Conservation (phyloP, 805 yeast genomes). For the Cephaloascus fragrans region DNA sequence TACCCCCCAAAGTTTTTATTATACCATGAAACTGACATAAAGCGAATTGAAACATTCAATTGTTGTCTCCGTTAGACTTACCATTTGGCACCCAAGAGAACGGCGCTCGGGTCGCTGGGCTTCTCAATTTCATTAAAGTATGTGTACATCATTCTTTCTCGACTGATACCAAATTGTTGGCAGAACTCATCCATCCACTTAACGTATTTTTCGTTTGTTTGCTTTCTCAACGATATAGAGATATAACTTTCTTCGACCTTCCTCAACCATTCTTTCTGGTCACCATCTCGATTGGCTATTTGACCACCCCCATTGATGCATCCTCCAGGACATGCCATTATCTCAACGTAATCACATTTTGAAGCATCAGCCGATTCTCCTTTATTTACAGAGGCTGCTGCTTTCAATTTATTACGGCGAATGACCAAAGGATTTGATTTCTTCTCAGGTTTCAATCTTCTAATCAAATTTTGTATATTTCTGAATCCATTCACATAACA, state of each 20-base stretch:
- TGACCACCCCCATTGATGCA: conserved; percentile 98
- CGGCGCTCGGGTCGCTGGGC: conserved; percentile 35
- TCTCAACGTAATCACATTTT: conserved; percentile 74
- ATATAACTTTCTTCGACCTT: conserved; percentile 23
- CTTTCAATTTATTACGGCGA: neutral
- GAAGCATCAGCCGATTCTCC: conserved; percentile 45
- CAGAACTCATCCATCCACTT: conserved; percentile 3
- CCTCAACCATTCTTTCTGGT: conserved; percentile 35
- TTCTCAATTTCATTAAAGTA: conserved; percentile 41
- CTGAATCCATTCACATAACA: conserved; percentile 81
- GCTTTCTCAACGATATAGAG: conserved; percentile 13
- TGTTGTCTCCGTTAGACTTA: too few species aligned
- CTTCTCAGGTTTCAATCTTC: conserved; percentile 53
- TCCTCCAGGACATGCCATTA: conserved; percentile 98
- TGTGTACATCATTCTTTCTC: conserved; percentile 31
- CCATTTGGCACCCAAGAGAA: conserved; percentile 51
- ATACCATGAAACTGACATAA: too few species aligned
- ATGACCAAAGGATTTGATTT: conserved; percentile 4
- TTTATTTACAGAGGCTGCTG: neutral
- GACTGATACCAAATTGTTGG: conserved; percentile 14
- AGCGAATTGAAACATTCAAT: too few species aligned
- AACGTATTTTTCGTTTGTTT: neutral
- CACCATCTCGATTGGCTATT: conserved; percentile 31
- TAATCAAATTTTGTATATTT: conserved; percentile 86
- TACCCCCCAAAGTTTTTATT: too few species aligned